phyloP scores from a whole-genome alignment of 176 grass and related monocot genomes.

The Cenchrus fungigraminus region DNA sequence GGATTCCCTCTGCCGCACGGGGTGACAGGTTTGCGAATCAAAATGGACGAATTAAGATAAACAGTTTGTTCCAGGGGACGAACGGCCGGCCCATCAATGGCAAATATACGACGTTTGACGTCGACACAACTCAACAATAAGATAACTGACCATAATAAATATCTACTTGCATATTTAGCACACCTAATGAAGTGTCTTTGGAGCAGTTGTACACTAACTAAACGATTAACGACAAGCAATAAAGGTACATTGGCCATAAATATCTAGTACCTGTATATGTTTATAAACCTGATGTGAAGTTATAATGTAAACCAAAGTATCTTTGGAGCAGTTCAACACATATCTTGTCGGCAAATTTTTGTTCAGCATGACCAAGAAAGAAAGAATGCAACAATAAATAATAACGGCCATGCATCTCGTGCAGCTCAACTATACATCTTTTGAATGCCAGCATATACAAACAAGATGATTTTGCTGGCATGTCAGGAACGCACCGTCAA shows the following conservation, averaged over 20 bases:
- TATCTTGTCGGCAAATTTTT: constrained; percentile 9
- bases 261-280: background rate
- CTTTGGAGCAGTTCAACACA: background rate
- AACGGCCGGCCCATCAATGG: background rate
- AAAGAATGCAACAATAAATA: background rate
- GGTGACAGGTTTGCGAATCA: background rate
- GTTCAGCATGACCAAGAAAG: background rate
- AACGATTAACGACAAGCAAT: background rate
- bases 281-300: background rate
- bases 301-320: background rate
- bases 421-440: constrained; percentile 42
- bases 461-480: constrained; percentile 19
- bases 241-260: background rate
- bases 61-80: background rate
- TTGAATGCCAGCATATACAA: constrained; percentile 18
- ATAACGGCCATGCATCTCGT: constrained; percentile 12
- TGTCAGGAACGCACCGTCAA: constrained; percentile 6
- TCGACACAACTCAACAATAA: constrained; percentile 3
- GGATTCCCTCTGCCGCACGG: background rate
- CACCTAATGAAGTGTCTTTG: background rate
- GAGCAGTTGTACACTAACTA: background rate
- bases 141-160: background rate
- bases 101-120: background rate
- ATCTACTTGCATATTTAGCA: background rate
- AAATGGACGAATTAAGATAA: background rate